phyloP scores from a whole-genome alignment of 2,329 filamentous ascomycete genomes.

The Alternaria rosae region DNA sequence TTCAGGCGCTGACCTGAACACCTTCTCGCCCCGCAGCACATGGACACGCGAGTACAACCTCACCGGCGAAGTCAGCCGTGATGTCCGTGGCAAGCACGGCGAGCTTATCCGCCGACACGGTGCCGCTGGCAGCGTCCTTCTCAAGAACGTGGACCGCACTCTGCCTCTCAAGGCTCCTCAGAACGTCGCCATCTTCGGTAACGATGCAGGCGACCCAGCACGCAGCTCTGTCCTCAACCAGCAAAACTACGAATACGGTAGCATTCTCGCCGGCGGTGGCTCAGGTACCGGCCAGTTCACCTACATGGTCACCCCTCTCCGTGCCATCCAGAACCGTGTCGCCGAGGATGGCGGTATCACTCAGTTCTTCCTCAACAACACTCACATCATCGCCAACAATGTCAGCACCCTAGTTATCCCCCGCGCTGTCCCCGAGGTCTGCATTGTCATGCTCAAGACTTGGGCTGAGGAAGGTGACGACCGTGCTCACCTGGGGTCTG shows the following conservation, averaged over 20 bases:
- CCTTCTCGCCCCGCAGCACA: slow-evolving; percentile 52
- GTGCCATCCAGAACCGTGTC: slow-evolving; percentile 49
- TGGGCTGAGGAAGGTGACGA: slow-evolving; percentile 58
- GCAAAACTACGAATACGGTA: slow-evolving; percentile 48
- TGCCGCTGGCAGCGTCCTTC: slow-evolving; percentile 51
- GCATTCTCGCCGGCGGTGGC: slow-evolving; percentile 54
- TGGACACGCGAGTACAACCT: slow-evolving; percentile 47
- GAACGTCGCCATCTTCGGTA: slow-evolving; percentile 59
- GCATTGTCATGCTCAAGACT: slow-evolving; percentile 67
- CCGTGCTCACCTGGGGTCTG: slow-evolving; percentile 49
- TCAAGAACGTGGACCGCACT: slow-evolving; percentile 59
- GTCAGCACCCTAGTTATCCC: slow-evolving; percentile 36
- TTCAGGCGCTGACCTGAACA: slow-evolving; percentile 39
- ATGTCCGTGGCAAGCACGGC: slow-evolving; percentile 53
- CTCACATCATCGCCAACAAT: slow-evolving; percentile 43
- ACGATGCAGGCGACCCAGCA: slow-evolving; percentile 57
- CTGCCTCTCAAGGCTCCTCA: slow-evolving; percentile 62
- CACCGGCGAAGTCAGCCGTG: slow-evolving; percentile 40
- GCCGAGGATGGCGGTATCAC: slow-evolving; percentile 51
- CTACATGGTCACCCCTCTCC: slow-evolving; percentile 53
- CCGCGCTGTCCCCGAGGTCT: slow-evolving; percentile 54
- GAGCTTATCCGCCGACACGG: slow-evolving; percentile 52
- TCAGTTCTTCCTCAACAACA: slow-evolving; percentile 55
- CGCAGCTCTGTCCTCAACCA: slow-evolving; percentile 53
- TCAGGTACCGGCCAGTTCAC: slow-evolving; percentile 53